These are phyloP conservation scores for Lactuca saligna DNA, from an alignment of 129 eudicot genomes.

Conservation along the genomic window DNA sequence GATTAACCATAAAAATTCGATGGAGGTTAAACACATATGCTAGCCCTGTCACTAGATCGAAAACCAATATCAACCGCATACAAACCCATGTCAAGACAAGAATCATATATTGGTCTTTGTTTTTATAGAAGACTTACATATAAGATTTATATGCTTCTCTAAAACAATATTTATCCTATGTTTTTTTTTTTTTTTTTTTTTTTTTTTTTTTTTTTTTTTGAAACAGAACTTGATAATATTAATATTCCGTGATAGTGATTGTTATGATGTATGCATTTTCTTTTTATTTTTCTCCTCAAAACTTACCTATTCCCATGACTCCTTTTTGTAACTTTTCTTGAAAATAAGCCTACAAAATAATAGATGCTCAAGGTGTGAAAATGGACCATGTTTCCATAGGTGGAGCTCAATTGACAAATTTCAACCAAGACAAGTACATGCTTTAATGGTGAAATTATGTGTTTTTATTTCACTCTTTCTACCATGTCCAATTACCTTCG, in stretches of 20 bases:
- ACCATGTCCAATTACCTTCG: constrained; percentile 14
- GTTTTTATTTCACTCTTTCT: constrained; percentile 22
- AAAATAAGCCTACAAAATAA: constrained; percentile 31
- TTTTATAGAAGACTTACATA: background rate
- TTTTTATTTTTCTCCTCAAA: background rate
- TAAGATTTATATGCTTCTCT: background rate
- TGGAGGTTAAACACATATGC: no score
- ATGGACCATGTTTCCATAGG: constrained; percentile 33
- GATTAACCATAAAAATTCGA: no score
- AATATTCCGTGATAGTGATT: constrained; percentile 21
- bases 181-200: no score
- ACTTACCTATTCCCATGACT: constrained; percentile 27
- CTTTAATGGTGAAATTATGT: constrained; percentile 28
- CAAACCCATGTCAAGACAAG: no score
- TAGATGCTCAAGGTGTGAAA: constrained; percentile 32
- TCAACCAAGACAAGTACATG: constrained; percentile 27
- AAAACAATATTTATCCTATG: background rate
- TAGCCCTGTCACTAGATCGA: no score
- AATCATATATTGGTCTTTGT: no score
- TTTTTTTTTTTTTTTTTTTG: no score
- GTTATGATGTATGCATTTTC: constrained; percentile 14
- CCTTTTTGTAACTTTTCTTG: constrained; percentile 29
- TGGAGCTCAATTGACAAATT: constrained; percentile 32
- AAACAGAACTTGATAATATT: background rate
- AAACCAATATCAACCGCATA: no score